Evolutionary conservation across 176 grass and related monocot species (phyloP).

Genomic region (Panicum miliaceum): DNA sequence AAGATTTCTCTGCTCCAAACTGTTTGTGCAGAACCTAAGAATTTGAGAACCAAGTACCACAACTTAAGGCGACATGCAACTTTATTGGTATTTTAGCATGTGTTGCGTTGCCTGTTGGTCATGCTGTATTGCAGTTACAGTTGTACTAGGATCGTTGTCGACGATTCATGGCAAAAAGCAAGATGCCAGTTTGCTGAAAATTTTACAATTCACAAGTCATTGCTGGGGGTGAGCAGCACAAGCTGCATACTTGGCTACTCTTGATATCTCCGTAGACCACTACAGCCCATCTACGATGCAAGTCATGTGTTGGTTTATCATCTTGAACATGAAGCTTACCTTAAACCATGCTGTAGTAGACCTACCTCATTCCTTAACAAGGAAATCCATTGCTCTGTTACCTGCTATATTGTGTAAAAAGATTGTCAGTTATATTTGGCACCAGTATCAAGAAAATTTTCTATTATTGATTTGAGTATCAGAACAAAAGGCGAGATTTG

Average conservation of each 20-base stretch:
- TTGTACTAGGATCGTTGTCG: background rate
- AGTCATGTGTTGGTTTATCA: constrained; percentile 12
- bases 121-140: background rate
- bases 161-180: constrained; percentile 22
- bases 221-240: background rate
- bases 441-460: background rate
- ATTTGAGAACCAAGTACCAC: background rate
- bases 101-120: constrained; percentile 8
- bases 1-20: background rate
- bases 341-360: constrained; percentile 51
- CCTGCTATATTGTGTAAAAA: constrained; percentile 45
- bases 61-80: background rate
- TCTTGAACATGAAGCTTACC: constrained; percentile 46
- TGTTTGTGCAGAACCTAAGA: background rate
- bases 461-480: background rate
- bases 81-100: background rate
- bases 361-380: constrained; percentile 55
- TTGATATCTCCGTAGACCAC: background rate
- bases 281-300: background rate
- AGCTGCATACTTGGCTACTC: background rate
- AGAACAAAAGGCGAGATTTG: background rate
- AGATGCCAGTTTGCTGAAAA: constrained; percentile 24
- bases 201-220: background rate
- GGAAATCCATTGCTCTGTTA: constrained; percentile 42
- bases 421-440: constrained; percentile 13